Base-by-base conservation (phyloP, 1,284 basidiomycete species). In the Puccinia triticina region DNA sequence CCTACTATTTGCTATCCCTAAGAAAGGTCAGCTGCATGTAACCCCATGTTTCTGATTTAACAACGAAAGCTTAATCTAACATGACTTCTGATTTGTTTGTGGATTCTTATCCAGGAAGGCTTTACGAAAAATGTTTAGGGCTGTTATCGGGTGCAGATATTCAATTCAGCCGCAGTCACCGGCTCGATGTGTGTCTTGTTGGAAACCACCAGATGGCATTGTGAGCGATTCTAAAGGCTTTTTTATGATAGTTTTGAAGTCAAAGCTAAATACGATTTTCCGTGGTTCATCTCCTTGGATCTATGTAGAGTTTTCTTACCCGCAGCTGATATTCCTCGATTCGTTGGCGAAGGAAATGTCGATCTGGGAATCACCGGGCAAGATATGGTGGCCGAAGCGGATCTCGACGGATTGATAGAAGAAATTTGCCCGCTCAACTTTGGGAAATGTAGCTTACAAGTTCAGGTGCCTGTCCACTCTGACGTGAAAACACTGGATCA, bases 261-360 rank as follows among this genome's bases (percentile, higher is more conserved):
- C 18, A 26, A 64, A 12, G 21, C 5, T 37, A 5, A 64, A 53
- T 40, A 53, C 21, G n/a, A 55, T 55, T 10, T 29, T 46, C 29
- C n/a, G 18, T n/a, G 37, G 16, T 26, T 26, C 71, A 10, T 37
- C 37, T 87, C 94, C 98, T 48, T 94, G 93, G 84, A 90, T 98
- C 21, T 8, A 91, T 98, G 92, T 95, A 96, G 95, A 29, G 93
- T 99, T 46, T 99, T 99, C 88, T 92, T 99, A 26, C 96, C 97
- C 32, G 97, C 97, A 0, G 90, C 94, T 11, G 97, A 99, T 86
- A 99, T 99, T 84, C 96, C 96, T 16, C 96, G 95, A 50, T 99
- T 98, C 88, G 97, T 99, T 53, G 97, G 95, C 43, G 95, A 98
- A 87, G 96, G 96, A 80, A 94, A 97, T 86, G 93, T 99, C 85